A percentile compares a stretch with the other conserved stretches of the same genome.
Evolutionary conservation across 2,329 filamentous ascomycete genomes (phyloP).

Genomic region (Alternaria burnsii): DNA sequence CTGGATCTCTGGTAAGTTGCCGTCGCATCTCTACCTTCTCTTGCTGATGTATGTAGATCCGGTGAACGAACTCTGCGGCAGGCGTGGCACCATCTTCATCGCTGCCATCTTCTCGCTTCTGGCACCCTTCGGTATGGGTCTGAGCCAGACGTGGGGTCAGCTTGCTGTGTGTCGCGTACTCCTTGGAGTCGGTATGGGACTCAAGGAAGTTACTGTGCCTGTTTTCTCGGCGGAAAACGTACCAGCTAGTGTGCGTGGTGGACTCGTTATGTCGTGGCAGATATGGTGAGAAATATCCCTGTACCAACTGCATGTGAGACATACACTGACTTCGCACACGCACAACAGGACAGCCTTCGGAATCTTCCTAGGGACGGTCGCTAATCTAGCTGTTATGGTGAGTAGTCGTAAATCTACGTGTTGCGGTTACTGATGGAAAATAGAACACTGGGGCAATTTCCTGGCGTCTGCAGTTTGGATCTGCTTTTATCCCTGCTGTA

Average conservation of each 20-base stretch:
- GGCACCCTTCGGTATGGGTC: constrained; percentile 46
- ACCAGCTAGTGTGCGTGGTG: constrained; percentile 59
- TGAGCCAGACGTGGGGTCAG: constrained; percentile 51
- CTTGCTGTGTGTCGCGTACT: constrained; percentile 51
- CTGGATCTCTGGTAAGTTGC: constrained; percentile 27
- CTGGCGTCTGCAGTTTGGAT: constrained; percentile 53
- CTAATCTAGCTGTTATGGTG: constrained; percentile 52
- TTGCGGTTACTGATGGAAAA: neutral
- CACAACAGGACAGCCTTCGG: constrained; percentile 48
- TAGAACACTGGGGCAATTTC: constrained; percentile 47
- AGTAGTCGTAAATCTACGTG: neutral
- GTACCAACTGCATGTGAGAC: too few relatives aligned
- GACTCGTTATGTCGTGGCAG: constrained; percentile 59
- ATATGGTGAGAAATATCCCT: constrained; percentile 35
- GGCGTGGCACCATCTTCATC: constrained; percentile 46
- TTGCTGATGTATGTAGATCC: constrained; percentile 24
- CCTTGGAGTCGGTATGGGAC: constrained; percentile 55
- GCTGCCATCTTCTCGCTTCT: constrained; percentile 47
- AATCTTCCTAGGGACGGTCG: constrained; percentile 56
- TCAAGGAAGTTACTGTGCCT: constrained; percentile 57
- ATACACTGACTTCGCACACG: too few relatives aligned
- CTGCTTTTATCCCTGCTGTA: constrained; percentile 51
- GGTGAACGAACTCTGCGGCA: constrained; percentile 41
- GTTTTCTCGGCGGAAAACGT: constrained; percentile 58
- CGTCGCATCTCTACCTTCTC: neutral